These are phyloP conservation scores for Clitocybe nebularis DNA, from an alignment of 1,284 basidiomycete species.

Conservation along the genomic window DNA sequence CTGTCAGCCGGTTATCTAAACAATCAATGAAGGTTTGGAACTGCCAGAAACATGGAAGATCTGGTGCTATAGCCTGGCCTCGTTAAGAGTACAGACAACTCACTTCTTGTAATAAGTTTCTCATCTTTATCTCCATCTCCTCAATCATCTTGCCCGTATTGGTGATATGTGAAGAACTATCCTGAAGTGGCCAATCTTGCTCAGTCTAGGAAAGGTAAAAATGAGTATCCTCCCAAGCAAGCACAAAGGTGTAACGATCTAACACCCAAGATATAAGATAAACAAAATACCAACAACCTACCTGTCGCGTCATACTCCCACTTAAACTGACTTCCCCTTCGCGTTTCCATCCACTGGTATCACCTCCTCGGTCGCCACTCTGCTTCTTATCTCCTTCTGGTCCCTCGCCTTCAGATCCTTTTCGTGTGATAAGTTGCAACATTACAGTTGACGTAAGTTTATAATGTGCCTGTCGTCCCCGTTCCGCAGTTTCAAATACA, in stretches of 20 bases:
- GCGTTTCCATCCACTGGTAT: slow-evolving; percentile 45
- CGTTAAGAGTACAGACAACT: slow-evolving; percentile 12
- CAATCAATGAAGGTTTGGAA: slow-evolving; percentile 1
- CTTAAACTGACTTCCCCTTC: slow-evolving; percentile 82
- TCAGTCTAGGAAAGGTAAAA: slow-evolving; percentile 55
- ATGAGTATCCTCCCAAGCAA: too few species aligned
- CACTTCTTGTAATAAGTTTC: slow-evolving; percentile 89
- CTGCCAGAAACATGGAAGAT: background rate
- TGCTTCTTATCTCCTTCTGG: slow-evolving; percentile 20
- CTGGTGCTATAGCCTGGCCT: background rate
- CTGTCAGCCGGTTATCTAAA: slow-evolving; percentile 5
- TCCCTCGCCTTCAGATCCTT: slow-evolving; percentile 40
- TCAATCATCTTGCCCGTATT: slow-evolving; percentile 96
- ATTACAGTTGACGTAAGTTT: slow-evolving; percentile 98
- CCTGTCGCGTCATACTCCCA: slow-evolving; percentile 97
- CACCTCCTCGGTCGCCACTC: slow-evolving; percentile 33
- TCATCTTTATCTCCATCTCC: slow-evolving; percentile 99
- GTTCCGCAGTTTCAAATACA: slow-evolving; percentile 91
- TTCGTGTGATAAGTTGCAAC: slow-evolving; percentile 82
- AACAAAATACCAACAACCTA: slow-evolving; percentile 31
- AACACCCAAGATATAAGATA: background rate
- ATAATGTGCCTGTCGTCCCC: slow-evolving; percentile 90
- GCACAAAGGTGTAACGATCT: too few species aligned
- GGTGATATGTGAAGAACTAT: slow-evolving; percentile 78
- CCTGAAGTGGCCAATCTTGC: slow-evolving; percentile 79